Evolutionary conservation across 2,329 filamentous ascomycete genomes (phyloP).

Genomic region (Monilinia laxa): DNA sequence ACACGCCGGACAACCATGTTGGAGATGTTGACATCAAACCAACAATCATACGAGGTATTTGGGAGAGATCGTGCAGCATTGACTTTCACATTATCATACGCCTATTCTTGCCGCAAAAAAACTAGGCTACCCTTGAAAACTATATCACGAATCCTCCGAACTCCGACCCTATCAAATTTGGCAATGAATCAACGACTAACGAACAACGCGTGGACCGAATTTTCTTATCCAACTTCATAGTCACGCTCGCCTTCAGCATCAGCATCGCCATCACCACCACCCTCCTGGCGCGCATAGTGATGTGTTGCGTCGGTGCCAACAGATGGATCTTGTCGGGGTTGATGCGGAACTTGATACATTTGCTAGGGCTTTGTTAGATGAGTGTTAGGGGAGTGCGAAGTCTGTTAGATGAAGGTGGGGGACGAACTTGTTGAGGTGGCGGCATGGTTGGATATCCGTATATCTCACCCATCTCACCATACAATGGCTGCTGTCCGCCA

Average conservation of each 20-base stretch:
- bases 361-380: slow-evolving; percentile 33
- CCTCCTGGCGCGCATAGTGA: slow-evolving; percentile 43
- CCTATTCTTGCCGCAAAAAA: slow-evolving; percentile 19
- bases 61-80: slow-evolving; percentile 1
- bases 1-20: neutral
- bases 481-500: slow-evolving; percentile 75
- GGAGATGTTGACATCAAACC: neutral
- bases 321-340: slow-evolving; percentile 43
- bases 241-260: slow-evolving; percentile 49
- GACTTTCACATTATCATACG: slow-evolving; percentile 20
- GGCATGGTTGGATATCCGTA: slow-evolving; percentile 81
- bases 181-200: slow-evolving; percentile 12
- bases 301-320: slow-evolving; percentile 42
- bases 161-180: slow-evolving; percentile 22
- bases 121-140: slow-evolving; percentile 10
- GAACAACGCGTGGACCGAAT: neutral
- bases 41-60: neutral
- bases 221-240: slow-evolving; percentile 43
- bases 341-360: slow-evolving; percentile 46
- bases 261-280: slow-evolving; percentile 45
- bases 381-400: slow-evolving; percentile 6
- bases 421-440: slow-evolving; percentile 73
- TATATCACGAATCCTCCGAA: slow-evolving; percentile 21
- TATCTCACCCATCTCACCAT: slow-evolving; percentile 77
- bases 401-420: neutral